Evolutionary conservation across 2,329 filamentous ascomycete species (phyloP).

Genomic region (Graphilbum sp.): DNA sequence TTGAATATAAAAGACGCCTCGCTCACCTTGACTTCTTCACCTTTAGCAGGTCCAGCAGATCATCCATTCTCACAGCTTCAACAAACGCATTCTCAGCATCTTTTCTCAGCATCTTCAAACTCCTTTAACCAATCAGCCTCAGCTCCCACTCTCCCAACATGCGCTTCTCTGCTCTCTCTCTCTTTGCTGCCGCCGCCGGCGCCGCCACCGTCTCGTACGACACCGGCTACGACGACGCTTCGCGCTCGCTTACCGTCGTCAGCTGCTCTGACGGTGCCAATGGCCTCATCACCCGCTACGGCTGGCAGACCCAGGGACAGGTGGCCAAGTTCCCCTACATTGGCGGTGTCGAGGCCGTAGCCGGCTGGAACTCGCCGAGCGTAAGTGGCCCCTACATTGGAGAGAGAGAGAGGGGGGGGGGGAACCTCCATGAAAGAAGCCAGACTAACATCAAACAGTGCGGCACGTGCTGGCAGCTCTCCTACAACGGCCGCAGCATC

Average conservation of each 20-base stretch:
- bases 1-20: too few species aligned
- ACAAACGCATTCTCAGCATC: too few species aligned
- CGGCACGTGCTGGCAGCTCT: constrained; percentile 41
- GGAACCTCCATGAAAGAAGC: too few species aligned
- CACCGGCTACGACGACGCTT: constrained; percentile 47
- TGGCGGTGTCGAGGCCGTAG: constrained; percentile 34
- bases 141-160: too few species aligned
- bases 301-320: constrained; percentile 37
- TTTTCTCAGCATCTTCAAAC: too few species aligned
- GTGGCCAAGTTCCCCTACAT: constrained; percentile 37
- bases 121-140: too few species aligned
- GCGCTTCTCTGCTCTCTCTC: too few species aligned
- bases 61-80: too few species aligned
- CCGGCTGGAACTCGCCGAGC: constrained; percentile 35
- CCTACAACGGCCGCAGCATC: constrained; percentile 34
- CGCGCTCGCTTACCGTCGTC: constrained; percentile 37
- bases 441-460: constrained; percentile 24
- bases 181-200: too few species aligned
- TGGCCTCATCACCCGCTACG: constrained; percentile 46
- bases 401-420: too few species aligned
- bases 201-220: constrained; percentile 72
- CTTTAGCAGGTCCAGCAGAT: too few species aligned
- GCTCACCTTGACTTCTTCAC: too few species aligned
- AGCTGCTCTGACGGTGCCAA: constrained; percentile 53
- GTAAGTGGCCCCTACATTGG: constrained; percentile 13